phyloP scores from a whole-genome alignment of 306 rosid genomes.

The Elaeagnus macrophylla region DNA sequence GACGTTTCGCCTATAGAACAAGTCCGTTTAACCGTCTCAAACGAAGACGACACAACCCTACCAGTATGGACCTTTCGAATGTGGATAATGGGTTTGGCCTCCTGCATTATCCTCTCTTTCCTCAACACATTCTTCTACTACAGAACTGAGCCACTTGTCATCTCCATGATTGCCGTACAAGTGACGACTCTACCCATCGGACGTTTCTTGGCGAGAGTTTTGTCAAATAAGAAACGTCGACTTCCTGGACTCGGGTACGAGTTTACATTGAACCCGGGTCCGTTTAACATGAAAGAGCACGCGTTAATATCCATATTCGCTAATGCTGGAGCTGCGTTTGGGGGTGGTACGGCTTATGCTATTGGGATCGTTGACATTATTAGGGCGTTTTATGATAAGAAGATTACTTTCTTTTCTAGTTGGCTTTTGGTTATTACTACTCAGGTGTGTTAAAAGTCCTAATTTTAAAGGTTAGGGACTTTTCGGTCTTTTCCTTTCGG shows the following conservation, averaged over 20 bases:
- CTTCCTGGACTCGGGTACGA: slow-evolving; percentile 18
- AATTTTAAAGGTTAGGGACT: too few species aligned
- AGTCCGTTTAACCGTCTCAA: slow-evolving; percentile 59
- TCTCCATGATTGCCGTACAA: slow-evolving; percentile 57
- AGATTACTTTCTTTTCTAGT: slow-evolving; percentile 21
- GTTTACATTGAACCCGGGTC: slow-evolving; percentile 32
- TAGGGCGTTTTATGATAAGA: slow-evolving; percentile 26
- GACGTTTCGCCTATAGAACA: slow-evolving; percentile 52
- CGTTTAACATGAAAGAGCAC: slow-evolving; percentile 34
- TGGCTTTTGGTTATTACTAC: slow-evolving; percentile 26
- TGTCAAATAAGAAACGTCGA: slow-evolving; percentile 32
- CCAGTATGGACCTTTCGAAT: slow-evolving; percentile 87
- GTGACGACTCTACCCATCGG: slow-evolving; percentile 67
- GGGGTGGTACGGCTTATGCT: slow-evolving; percentile 26
- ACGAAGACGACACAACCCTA: slow-evolving; percentile 48
- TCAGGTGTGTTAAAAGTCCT: slow-evolving; percentile 5
- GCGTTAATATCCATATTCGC: slow-evolving; percentile 31
- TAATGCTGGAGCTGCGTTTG: slow-evolving; percentile 28
- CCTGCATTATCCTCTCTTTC: slow-evolving; percentile 56
- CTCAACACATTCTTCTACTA: slow-evolving; percentile 74
- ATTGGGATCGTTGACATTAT: slow-evolving; percentile 24
- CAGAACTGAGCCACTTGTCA: slow-evolving; percentile 60
- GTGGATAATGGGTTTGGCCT: slow-evolving; percentile 63
- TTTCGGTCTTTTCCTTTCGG: too few species aligned
- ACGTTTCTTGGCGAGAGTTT: slow-evolving; percentile 50